Base-by-base conservation (phyloP, 441 rosid species). In the Adansonia rubrostipa region DNA sequence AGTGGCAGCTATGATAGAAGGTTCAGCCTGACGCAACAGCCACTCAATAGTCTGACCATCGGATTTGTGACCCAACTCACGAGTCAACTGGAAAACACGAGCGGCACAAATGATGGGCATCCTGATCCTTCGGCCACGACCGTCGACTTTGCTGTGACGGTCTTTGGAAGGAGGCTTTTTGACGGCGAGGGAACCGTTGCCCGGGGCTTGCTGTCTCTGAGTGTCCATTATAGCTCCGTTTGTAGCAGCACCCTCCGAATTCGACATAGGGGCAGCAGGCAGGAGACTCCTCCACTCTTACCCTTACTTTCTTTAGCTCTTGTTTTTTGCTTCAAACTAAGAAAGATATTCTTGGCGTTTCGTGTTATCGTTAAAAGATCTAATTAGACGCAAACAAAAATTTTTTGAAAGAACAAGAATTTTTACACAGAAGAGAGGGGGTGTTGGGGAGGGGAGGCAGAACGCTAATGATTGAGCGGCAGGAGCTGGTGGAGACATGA, bases 31-130 rank as follows among this genome's bases (percentile, higher is more conserved):
- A 68, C 98, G 97, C 51, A 95, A 96, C 0, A 95, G 90, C 99
- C 99, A 95, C 78, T 93, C 97, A 22, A 95, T 95, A 3, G 99
- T 95, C 84, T 95, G 96, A 22, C 99, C 99, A 54, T 95, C 97
- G 3, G 99, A 95, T 80, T 95, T 95, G 69, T 91, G 99, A 5
- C 99, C 99, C 14, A 93, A 87, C 86, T 93, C 98, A 9, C 98
- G 92, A 1, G 98, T 95, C 65, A 95, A 79, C 87, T 95, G 99
- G 76, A 95, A 95, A 50, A 95, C 98, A 14, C 99, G 90, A 24
- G 99, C 97, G 13, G 98, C 99, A 70, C 98, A 95, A 15, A 92
- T 93, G 80, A 93, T 92, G 0, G 99, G 99, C 99, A 95, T 95
- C 57, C 98, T 92, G 62, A 95, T 95, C 73, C 98, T 87, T 64